A percentile compares a stretch with the other conserved stretches of the same genome.
Conservation (phyloP, 148 eudicot species). For the Pouteria glomerata region DNA sequence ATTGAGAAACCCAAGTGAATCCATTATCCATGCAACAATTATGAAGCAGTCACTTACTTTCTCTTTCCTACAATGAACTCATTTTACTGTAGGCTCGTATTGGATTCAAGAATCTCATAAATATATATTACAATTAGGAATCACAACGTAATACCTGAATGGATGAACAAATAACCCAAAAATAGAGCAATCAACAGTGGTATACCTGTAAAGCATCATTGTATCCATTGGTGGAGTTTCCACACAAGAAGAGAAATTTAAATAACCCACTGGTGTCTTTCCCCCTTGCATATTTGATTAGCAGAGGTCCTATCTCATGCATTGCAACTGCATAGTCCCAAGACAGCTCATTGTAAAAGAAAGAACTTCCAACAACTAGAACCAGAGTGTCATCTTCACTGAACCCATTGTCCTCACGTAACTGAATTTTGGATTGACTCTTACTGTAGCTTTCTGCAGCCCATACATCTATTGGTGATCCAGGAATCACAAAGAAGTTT, state of each 20-base stretch:
- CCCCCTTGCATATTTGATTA: constrained; percentile 62
- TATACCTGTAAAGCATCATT: constrained; percentile 75
- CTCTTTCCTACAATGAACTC: not conserved
- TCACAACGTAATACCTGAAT: not conserved
- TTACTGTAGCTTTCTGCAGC: constrained; percentile 79
- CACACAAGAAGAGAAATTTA: constrained; percentile 71
- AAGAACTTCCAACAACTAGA: constrained; percentile 76
- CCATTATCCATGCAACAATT: constrained; percentile 4
- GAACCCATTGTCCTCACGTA: constrained; percentile 55
- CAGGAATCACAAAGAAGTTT: constrained; percentile 99
- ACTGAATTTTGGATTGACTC: constrained; percentile 54
- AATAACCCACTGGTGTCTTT: constrained; percentile 37
- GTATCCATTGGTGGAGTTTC: constrained; percentile 64
- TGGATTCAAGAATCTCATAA: not conserved
- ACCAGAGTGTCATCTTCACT: constrained; percentile 66
- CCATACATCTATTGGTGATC: constrained; percentile 94
- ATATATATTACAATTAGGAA: too few species aligned
- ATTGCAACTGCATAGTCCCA: constrained; percentile 86
- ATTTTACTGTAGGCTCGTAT: not conserved
- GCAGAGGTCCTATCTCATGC: constrained; percentile 79
- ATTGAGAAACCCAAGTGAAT: not conserved
- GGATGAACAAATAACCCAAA: not conserved
- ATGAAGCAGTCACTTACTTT: not conserved
- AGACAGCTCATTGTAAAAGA: constrained; percentile 74
- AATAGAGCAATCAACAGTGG: not conserved